Evolutionary conservation across 495 filamentous ascomycete genomes (phyloP).

Genomic region (Physcia stellaris): DNA sequence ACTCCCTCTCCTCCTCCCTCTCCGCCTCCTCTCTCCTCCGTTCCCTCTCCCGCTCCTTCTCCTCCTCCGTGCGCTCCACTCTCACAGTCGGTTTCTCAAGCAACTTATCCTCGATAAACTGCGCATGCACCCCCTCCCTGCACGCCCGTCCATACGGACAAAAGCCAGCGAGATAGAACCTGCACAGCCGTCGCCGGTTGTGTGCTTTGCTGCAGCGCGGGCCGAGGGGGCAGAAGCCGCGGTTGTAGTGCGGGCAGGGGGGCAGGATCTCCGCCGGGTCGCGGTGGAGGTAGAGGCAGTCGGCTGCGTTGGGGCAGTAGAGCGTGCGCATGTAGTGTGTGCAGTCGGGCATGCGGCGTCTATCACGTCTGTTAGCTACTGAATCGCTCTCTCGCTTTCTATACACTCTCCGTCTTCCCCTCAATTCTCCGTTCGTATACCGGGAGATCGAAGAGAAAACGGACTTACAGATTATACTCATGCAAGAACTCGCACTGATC

Average conservation of each 20-base stretch:
- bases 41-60: slow-evolving; percentile 41
- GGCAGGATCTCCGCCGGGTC: slow-evolving; percentile 68
- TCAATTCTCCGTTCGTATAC: too few relatives aligned
- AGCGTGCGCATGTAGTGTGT: slow-evolving; percentile 79
- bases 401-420: too few relatives aligned
- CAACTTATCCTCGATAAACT: slow-evolving; percentile 57
- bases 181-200: slow-evolving; percentile 59
- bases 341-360: slow-evolving; percentile 91
- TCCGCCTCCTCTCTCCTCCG: slow-evolving; percentile 28
- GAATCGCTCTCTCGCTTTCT: too few relatives aligned
- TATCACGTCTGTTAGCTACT: slow-evolving; percentile 9
- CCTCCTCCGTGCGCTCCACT: slow-evolving; percentile 46
- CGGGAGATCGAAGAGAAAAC: neutral
- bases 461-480: slow-evolving; percentile 70
- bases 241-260: slow-evolving; percentile 85
- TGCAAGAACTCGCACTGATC: slow-evolving; percentile 89
- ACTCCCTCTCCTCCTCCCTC: slow-evolving; percentile 12
- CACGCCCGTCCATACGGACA: slow-evolving; percentile 71
- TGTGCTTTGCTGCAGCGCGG: slow-evolving; percentile 78
- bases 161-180: slow-evolving; percentile 86
- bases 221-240: slow-evolving; percentile 88
- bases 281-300: slow-evolving; percentile 91
- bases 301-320: slow-evolving; percentile 89
- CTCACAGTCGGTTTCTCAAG: slow-evolving; percentile 60
- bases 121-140: slow-evolving; percentile 64